Conservation (phyloP, 2,329 filamentous ascomycete genomes). For the Penicillium sp. region DNA sequence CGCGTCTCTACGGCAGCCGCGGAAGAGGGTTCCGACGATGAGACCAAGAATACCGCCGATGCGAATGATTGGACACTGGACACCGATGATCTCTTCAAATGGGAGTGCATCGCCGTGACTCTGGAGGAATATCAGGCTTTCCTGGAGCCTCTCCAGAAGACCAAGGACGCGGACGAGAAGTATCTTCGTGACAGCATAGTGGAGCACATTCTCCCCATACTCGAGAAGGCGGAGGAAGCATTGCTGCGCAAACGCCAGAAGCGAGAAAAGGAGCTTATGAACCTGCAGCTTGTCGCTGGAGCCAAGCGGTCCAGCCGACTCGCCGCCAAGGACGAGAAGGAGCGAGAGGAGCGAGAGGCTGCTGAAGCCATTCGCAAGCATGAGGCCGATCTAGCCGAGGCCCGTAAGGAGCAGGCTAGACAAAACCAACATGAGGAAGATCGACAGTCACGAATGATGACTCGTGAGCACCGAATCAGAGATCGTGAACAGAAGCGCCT, state of each 20-base stretch:
- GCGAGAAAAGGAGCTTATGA: conserved; percentile 78
- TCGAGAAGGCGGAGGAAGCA: conserved; percentile 72
- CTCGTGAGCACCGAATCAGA: conserved; percentile 79
- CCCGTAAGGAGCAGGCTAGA: conserved; percentile 59
- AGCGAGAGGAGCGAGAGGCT: conserved; percentile 70
- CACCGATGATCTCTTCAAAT: conserved; percentile 69
- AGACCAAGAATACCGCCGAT: conserved; percentile 35
- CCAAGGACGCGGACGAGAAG: conserved; percentile 83
- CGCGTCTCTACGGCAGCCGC: conserved; percentile 52
- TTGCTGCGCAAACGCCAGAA: conserved; percentile 71
- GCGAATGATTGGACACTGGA: conserved; percentile 36
- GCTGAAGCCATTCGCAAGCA: conserved; percentile 70
- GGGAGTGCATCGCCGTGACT: conserved; percentile 88
- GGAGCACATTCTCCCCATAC: conserved; percentile 77
- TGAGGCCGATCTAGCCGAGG: conserved; percentile 64
- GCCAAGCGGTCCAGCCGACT: conserved; percentile 93
- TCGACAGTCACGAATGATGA: conserved; percentile 76
- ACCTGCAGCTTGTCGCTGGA: conserved; percentile 82
- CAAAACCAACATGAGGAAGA: conserved; percentile 70
- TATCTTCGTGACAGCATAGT: conserved; percentile 70
- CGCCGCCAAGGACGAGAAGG: conserved; percentile 76
- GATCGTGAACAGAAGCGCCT: conserved; percentile 82
- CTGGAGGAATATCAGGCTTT: conserved; percentile 75
- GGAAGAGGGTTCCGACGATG: conserved; percentile 48
- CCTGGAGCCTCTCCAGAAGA: conserved; percentile 70